These are phyloP conservation scores for Lactuca saligna DNA, from an alignment of 129 eudicot species.

Conservation along the genomic window DNA sequence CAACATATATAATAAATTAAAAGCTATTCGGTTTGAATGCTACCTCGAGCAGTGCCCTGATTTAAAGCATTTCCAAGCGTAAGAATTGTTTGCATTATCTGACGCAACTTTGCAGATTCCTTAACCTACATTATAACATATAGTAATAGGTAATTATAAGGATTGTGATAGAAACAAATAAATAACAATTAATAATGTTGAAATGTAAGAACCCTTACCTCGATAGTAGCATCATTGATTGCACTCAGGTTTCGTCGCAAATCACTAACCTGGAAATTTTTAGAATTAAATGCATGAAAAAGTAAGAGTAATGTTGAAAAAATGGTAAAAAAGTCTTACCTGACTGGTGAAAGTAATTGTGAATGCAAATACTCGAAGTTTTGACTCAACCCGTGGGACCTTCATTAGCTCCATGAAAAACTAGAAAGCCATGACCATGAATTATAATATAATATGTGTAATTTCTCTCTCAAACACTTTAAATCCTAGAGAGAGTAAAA, in stretches of 20 bases:
- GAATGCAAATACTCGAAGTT: constrained; percentile 89
- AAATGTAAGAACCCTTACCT: constrained; percentile 48
- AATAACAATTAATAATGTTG: neutral
- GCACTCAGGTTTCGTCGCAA: constrained; percentile 60
- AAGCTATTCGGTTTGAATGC: neutral
- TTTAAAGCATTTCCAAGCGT: constrained; percentile 94
- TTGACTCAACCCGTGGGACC: constrained; percentile 97
- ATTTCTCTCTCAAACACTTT: constrained; percentile 9
- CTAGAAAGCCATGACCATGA: constrained; percentile 50
- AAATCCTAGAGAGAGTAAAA: neutral
- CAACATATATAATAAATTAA: neutral
- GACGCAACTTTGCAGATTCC: constrained; percentile 81
- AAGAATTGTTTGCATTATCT: constrained; percentile 94
- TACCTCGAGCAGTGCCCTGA: constrained; percentile 99
- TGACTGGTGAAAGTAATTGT: constrained; percentile 81
- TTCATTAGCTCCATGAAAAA: constrained; percentile 96
- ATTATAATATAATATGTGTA: constrained; percentile 20
- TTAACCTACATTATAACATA: constrained; percentile 51
- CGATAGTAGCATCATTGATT: constrained; percentile 82
- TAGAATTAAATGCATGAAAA: constrained; percentile 12
- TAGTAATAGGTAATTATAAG: neutral
- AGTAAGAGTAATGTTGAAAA: constrained; percentile 14
- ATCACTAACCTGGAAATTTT: constrained; percentile 61
- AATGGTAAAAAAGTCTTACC: constrained; percentile 36
- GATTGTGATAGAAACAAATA: neutral